phyloP scores from a whole-genome alignment of 2,329 filamentous ascomycete genomes.

The Fusarium sulawesiense region DNA sequence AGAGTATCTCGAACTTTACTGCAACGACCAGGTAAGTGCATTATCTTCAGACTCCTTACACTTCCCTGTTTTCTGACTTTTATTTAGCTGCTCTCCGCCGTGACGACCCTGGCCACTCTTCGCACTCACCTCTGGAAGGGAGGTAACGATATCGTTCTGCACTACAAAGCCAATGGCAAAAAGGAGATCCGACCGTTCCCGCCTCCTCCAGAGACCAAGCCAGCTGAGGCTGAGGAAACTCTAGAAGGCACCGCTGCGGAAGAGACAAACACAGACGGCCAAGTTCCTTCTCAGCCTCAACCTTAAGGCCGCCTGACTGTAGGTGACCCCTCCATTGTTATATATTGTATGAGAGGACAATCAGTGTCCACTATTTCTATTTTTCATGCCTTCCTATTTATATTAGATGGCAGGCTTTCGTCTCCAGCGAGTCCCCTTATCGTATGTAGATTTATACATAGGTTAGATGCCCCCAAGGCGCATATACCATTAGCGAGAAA shows the following conservation, averaged over 20 bases:
- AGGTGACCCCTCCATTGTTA: not conserved
- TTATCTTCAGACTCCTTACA: not conserved
- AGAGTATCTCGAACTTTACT: slow-evolving; percentile 94
- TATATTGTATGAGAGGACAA: slow-evolving; percentile 6
- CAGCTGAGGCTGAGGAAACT: slow-evolving; percentile 38
- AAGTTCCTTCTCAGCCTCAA: slow-evolving; percentile 13
- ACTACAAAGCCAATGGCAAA: slow-evolving; percentile 92
- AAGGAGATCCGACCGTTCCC: slow-evolving; percentile 67
- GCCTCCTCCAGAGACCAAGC: slow-evolving; percentile 31
- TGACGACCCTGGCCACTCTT: slow-evolving; percentile 94
- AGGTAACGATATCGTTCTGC: slow-evolving; percentile 89
- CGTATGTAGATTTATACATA: slow-evolving; percentile 44
- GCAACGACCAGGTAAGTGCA: slow-evolving; percentile 83
- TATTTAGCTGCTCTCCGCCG: slow-evolving; percentile 72
- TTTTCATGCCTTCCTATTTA: slow-evolving; percentile 11
- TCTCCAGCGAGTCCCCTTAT: slow-evolving; percentile 33
- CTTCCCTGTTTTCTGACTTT: slow-evolving; percentile 14
- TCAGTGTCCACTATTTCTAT: not conserved
- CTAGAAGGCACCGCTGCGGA: slow-evolving; percentile 31
- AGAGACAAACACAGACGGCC: slow-evolving; percentile 31
- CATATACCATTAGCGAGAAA: slow-evolving; percentile 44
- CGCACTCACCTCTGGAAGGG: slow-evolving; percentile 94
- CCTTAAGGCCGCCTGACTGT: slow-evolving; percentile 24
- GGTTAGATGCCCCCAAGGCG: slow-evolving; percentile 33
- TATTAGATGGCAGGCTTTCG: slow-evolving; percentile 22